These are phyloP conservation scores for Diaporthe sp. DNA, from an alignment of 2,329 filamentous ascomycete species.

Conservation along the genomic window DNA sequence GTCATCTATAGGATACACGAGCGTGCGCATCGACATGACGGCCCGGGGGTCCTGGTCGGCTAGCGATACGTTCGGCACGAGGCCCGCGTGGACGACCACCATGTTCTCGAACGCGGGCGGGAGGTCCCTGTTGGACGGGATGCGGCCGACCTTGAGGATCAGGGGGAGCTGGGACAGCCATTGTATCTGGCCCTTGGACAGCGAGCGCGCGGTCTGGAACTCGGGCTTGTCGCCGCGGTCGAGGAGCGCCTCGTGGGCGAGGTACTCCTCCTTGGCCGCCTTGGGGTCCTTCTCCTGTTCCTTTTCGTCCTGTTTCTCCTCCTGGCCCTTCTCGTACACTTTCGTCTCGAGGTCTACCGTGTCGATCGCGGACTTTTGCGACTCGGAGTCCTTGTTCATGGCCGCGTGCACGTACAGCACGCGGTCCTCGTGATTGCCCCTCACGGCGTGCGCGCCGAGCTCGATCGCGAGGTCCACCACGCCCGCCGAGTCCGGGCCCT, in stretches of 20 bases:
- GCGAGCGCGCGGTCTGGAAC: slow-evolving; percentile 69
- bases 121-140: slow-evolving; percentile 54
- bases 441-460: slow-evolving; percentile 83
- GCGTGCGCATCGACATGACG: slow-evolving; percentile 93
- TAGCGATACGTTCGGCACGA: slow-evolving; percentile 82
- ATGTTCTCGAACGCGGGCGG: slow-evolving; percentile 65
- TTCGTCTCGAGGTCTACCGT: slow-evolving; percentile 37
- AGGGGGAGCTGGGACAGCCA: slow-evolving; percentile 82
- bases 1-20: slow-evolving; percentile 73
- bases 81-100: slow-evolving; percentile 86
- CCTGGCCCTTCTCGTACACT: slow-evolving; percentile 41
- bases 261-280: slow-evolving; percentile 43
- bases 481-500: slow-evolving; percentile 85
- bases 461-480: slow-evolving; percentile 83
- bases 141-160: slow-evolving; percentile 79
- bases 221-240: slow-evolving; percentile 56
- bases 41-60: slow-evolving; percentile 81
- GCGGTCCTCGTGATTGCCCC: slow-evolving; percentile 93
- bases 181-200: slow-evolving; percentile 70
- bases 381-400: slow-evolving; percentile 44
- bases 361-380: background rate
- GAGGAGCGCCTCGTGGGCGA: slow-evolving; percentile 43
- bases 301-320: slow-evolving; percentile 44
- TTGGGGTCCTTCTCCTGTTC: slow-evolving; percentile 35
- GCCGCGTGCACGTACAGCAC: slow-evolving; percentile 76